Evolutionary conservation across 345 rosid genomes (phyloP), one percentile per base, ranked within the genome.

Genomic region (Erucastrum elatum): DNA sequence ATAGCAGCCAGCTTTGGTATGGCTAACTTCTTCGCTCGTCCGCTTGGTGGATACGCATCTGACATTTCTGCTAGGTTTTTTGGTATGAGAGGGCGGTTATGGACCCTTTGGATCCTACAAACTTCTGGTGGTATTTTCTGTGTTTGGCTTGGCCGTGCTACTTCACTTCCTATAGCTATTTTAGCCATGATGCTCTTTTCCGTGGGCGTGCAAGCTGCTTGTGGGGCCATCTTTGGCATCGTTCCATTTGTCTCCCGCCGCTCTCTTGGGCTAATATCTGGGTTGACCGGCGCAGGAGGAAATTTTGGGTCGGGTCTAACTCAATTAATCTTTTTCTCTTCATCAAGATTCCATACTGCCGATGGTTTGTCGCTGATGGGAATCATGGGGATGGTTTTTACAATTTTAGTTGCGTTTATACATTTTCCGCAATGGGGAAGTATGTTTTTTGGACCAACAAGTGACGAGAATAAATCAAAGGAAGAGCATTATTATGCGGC

Each of bases 401-500:
- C 95, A 0, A 80, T 90, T 27, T 92, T 94, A 0, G 91, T 87
- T 12, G 66, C 90, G 0, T 65, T 88, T 34, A 87, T 93, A 3
- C 87, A 93, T 77, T 91, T 89, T 80, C 98, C 97, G 0, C 94
- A 94, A 6, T 91, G 95, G 94, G 97, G 97, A 2, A 73, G 98
- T 21, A 89, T 94, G 95, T 89, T 91, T 79, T 59, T 82, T 12
- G 87, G 85, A 0, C 82, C 97, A 0, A 87, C 98, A 0, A 84
- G 70, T 27, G 78, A 89, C 37, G 75, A 29, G 0, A 78, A 37
- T 0, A 90, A 80, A 59, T 84, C 85, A 2, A 86, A 85, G 0
- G 98, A 91, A 66, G 98, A 90, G 76, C 58, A 77, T 68, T 91
- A 91, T 6, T 93, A 93, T 37, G 84, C 41, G 1, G 68, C 86